phyloP scores from a whole-genome alignment of 257 asterid species.

The Solanum commersonii region DNA sequence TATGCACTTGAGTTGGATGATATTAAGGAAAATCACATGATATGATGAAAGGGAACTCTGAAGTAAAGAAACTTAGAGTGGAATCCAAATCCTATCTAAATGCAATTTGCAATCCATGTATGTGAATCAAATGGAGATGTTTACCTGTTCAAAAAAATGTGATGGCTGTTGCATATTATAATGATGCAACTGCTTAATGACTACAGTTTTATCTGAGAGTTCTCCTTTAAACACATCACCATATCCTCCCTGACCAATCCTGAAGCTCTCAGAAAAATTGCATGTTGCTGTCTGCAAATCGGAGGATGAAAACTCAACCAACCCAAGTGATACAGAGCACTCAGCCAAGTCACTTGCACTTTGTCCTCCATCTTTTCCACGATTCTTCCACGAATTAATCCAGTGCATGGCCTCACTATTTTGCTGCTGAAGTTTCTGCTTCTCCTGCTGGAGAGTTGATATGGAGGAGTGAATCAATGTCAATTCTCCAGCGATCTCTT shows the following conservation, averaged over 20 bases:
- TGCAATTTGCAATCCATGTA: not conserved
- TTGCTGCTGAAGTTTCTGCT: conserved; percentile 44
- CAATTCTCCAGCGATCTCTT: conserved; percentile 51
- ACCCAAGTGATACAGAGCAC: conserved; percentile 13
- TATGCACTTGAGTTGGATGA: not conserved
- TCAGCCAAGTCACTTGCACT: conserved; percentile 2
- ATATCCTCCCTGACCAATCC: conserved; percentile 59
- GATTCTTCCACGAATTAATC: conserved; percentile 54
- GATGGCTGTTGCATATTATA: conserved; percentile 37
- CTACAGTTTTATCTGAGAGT: conserved; percentile 47
- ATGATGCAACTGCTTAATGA: conserved; percentile 56
- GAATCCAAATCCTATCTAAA: not conserved
- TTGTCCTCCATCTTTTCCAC: conserved; percentile 10
- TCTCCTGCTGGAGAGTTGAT: conserved; percentile 41
- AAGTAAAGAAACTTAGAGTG: not conserved
- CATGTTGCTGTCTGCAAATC: conserved; percentile 76
- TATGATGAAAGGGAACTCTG: not conserved
- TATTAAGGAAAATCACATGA: not conserved
- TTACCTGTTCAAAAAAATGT: conserved; percentile 49
- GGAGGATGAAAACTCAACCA: conserved; percentile 42
- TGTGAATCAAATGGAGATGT: not conserved
- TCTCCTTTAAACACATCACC: conserved; percentile 79
- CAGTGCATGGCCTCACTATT: conserved; percentile 47
- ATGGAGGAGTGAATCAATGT: conserved; percentile 48
- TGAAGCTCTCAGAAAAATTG: conserved; percentile 64